These are phyloP conservation scores for Neurospora sp. DNA, from an alignment of 495 filamentous ascomycete genomes.

Conservation along the genomic window DNA sequence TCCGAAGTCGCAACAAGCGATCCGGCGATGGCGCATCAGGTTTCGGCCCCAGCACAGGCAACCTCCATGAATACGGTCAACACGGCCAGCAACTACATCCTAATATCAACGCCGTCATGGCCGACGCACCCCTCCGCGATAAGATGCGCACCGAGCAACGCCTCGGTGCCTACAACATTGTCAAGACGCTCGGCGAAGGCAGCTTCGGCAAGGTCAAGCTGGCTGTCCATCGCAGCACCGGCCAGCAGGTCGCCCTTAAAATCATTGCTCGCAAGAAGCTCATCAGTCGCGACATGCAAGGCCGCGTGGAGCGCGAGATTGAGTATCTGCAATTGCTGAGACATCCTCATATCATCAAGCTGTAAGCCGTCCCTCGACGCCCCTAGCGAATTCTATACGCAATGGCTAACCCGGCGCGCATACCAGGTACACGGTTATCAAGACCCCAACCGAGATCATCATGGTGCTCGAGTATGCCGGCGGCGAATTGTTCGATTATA, in stretches of 20 bases:
- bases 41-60: constrained; percentile 12
- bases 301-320: constrained; percentile 93
- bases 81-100: constrained; percentile 13
- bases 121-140: constrained; percentile 23
- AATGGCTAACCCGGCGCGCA: constrained; percentile 1
- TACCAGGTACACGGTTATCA: constrained; percentile 88
- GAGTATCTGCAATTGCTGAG: constrained; percentile 91
- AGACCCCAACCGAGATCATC: constrained; percentile 84
- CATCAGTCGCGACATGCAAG: constrained; percentile 92
- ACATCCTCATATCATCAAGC: constrained; percentile 97
- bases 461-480: constrained; percentile 99
- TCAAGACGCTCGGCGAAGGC: constrained; percentile 88
- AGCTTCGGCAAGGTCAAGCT: constrained; percentile 98
- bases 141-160: constrained; percentile 57
- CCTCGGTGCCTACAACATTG: constrained; percentile 80
- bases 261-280: constrained; percentile 94
- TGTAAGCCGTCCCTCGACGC: constrained; percentile 44
- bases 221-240: constrained; percentile 79
- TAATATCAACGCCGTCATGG: constrained; percentile 19
- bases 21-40: constrained; percentile 15
- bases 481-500: constrained; percentile 93
- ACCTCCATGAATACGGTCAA: constrained; percentile 16
- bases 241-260: constrained; percentile 91
- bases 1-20: constrained; percentile 38
- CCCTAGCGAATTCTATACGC: neutral